These are phyloP conservation scores for Conoideocrella luteorostrata DNA, from an alignment of 2,329 filamentous ascomycete genomes.

Conservation along the genomic window DNA sequence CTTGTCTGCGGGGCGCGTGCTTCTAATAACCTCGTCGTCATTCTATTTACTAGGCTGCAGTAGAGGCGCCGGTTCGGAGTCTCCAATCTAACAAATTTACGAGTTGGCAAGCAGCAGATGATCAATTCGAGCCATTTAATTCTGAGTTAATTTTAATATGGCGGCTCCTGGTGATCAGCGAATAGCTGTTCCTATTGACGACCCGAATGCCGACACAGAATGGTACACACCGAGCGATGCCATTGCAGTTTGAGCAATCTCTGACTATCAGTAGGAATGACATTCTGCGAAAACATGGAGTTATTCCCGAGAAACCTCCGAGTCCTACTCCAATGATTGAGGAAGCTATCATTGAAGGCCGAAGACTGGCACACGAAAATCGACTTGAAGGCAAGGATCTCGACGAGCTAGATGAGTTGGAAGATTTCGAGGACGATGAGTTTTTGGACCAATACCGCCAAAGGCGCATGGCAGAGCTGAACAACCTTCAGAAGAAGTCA, in stretches of 20 bases:
- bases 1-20: neutral
- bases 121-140: too few relatives aligned
- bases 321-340: constrained; percentile 95
- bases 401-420: constrained; percentile 86
- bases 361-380: constrained; percentile 82
- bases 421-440: constrained; percentile 90
- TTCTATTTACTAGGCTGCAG: constrained; percentile 4
- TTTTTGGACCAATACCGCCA: constrained; percentile 85
- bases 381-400: constrained; percentile 89
- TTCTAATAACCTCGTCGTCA: constrained; percentile 3
- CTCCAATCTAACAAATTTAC: too few relatives aligned
- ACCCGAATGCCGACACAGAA: constrained; percentile 96
- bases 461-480: constrained; percentile 80
- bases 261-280: constrained; percentile 68
- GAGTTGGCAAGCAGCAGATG: too few relatives aligned
- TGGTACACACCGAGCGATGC: constrained; percentile 53
- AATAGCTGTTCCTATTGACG: constrained; percentile 78
- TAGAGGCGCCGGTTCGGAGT: neutral
- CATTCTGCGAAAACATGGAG: constrained; percentile 89
- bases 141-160: constrained; percentile 35
- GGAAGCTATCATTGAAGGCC: constrained; percentile 82
- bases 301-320: constrained; percentile 96
- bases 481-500: constrained; percentile 65
- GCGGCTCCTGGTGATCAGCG: constrained; percentile 57
- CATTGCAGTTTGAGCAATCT: constrained; percentile 5